Evolutionary conservation across 2,329 filamentous ascomycete species (phyloP).

Genomic region (Proliferodiscus dingleyae): DNA sequence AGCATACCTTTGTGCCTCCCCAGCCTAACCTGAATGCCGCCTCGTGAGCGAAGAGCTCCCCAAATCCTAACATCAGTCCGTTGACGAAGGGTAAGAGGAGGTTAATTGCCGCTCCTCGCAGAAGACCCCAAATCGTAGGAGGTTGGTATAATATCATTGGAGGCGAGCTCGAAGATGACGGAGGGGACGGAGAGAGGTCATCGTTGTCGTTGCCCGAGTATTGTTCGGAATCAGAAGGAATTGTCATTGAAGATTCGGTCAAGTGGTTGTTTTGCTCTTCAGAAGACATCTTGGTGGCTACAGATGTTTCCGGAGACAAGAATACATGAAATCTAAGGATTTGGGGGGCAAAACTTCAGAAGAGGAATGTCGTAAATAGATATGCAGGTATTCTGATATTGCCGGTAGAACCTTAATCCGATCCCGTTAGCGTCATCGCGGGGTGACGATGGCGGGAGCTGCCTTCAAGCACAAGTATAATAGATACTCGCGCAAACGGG

Average conservation of each 20-base stretch:
- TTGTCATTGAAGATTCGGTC: constrained; percentile 69
- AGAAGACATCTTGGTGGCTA: constrained; percentile 44
- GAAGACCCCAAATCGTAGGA: constrained; percentile 77
- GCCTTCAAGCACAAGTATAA: constrained; percentile 7
- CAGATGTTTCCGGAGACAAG: not conserved
- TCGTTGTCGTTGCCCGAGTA: constrained; percentile 66
- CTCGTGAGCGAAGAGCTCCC: constrained; percentile 94
- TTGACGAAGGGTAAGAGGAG: constrained; percentile 94
- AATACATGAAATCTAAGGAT: not conserved
- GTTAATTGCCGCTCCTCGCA: constrained; percentile 91
- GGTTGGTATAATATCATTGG: constrained; percentile 83
- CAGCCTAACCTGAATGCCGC: constrained; percentile 89
- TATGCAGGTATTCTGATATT: not conserved
- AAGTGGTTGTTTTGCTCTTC: constrained; percentile 50
- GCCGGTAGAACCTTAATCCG: too few relatives aligned
- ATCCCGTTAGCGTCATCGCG: not conserved
- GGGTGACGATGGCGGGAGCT: constrained; percentile 16
- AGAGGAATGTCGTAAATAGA: too few relatives aligned
- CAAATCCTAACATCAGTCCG: constrained; percentile 96
- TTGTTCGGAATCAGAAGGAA: constrained; percentile 78
- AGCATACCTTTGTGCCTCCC: constrained; percentile 82
- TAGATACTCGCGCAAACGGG: not conserved
- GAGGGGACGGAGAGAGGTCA: constrained; percentile 55
- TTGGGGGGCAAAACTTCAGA: too few relatives aligned
- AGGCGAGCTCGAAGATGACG: constrained; percentile 55